Evolutionary conservation across 208 protist species (phyloP).

Genomic region (Crithidia expoeki): DNA sequence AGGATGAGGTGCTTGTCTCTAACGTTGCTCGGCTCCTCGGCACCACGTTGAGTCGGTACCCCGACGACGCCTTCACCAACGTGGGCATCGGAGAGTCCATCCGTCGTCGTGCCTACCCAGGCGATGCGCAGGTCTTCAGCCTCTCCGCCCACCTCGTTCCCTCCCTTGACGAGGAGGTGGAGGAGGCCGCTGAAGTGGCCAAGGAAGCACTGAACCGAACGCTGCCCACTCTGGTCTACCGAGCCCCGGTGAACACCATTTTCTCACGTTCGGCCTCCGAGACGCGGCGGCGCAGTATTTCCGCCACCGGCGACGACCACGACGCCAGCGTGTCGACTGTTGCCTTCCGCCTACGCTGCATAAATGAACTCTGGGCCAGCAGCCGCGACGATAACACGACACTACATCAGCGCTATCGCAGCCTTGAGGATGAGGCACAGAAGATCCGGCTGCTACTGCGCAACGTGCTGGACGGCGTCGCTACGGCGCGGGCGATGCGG

Average conservation of each 20-base stretch:
- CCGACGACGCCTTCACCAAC: slow-evolving; percentile 56
- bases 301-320: slow-evolving; percentile 33
- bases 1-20: slow-evolving; percentile 73
- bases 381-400: slow-evolving; percentile 79
- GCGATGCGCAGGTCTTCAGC: slow-evolving; percentile 24
- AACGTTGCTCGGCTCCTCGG: slow-evolving; percentile 65
- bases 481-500: slow-evolving; percentile 59
- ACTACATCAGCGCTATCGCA: slow-evolving; percentile 82
- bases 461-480: slow-evolving; percentile 82
- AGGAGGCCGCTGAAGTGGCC: slow-evolving; percentile 65
- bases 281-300: slow-evolving; percentile 50
- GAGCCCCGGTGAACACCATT: slow-evolving; percentile 72
- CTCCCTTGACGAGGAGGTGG: slow-evolving; percentile 57
- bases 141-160: slow-evolving; percentile 56
- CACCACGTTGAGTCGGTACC: slow-evolving; percentile 78
- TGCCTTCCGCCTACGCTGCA: slow-evolving; percentile 77
- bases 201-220: slow-evolving; percentile 51
- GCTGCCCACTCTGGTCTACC: slow-evolving; percentile 61
- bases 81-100: slow-evolving; percentile 49
- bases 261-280: slow-evolving; percentile 58
- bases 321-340: slow-evolving; percentile 76
- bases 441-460: slow-evolving; percentile 60
- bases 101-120: slow-evolving; percentile 41
- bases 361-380: slow-evolving; percentile 80
- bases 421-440: slow-evolving; percentile 56